Evolutionary conservation across 345 rosid genomes (phyloP).

Genomic region (Aurinia saxatilis): DNA sequence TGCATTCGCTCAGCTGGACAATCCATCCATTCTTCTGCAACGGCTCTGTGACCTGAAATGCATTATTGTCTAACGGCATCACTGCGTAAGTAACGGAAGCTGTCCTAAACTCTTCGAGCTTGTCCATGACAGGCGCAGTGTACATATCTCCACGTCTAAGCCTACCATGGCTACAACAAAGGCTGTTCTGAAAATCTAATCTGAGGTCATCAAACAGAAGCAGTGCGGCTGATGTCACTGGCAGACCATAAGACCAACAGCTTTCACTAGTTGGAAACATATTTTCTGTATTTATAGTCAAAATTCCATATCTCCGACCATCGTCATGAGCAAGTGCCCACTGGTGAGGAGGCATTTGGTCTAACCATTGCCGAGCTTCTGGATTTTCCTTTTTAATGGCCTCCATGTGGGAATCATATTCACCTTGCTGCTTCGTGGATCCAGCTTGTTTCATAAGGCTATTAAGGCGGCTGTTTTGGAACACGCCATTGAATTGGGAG

Average conservation of each 20-base stretch:
- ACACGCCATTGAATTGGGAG: neutral
- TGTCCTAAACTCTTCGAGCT: neutral
- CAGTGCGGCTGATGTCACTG: neutral
- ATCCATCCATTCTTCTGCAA: neutral
- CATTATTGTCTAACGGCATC: neutral
- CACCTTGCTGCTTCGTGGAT: neutral
- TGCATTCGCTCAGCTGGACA: neutral
- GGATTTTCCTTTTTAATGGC: neutral
- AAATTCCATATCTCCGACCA: neutral
- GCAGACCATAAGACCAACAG: neutral
- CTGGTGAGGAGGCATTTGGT: neutral
- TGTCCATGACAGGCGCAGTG: neutral
- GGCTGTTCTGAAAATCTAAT: neutral
- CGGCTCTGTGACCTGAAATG: neutral
- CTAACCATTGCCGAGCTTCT: neutral
- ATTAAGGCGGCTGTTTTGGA: neutral
- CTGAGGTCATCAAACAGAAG: neutral
- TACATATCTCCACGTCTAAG: neutral
- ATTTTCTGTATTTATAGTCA: neutral
- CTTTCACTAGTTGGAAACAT: neutral
- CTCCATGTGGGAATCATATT: neutral
- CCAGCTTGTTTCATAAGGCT: neutral
- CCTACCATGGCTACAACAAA: neutral
- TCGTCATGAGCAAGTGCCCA: slow-evolving; percentile 15
- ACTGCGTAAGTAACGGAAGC: neutral